A percentile compares a stretch with the other conserved stretches of the same genome.
Conservation (phyloP, 176 grass and related monocot genomes). For the Alopecurus myosuroides region DNA sequence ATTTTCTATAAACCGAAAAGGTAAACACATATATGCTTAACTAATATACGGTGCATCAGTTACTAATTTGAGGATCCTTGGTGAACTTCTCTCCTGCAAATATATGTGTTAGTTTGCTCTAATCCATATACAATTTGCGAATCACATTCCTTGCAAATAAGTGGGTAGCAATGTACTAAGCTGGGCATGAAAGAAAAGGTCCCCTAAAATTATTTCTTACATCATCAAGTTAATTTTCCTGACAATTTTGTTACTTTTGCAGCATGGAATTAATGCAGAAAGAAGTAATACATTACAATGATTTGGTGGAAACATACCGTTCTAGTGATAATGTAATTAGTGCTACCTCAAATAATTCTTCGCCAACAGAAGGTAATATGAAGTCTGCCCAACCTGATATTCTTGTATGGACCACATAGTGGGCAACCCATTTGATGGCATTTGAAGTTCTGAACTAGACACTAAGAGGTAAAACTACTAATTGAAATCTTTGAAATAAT, state of each 20-base stretch:
- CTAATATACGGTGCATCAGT: neutral
- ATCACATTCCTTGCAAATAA: constrained; percentile 3
- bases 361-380: constrained; percentile 31
- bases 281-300: constrained; percentile 93
- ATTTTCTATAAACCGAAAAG: constrained; percentile 82
- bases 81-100: constrained; percentile 1
- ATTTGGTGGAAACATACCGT: constrained; percentile 61
- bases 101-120: neutral
- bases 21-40: constrained; percentile 16
- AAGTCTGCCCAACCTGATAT: constrained; percentile 5
- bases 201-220: neutral
- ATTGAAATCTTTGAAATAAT: neutral
- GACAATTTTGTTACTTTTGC: constrained; percentile 33
- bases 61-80: neutral
- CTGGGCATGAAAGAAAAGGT: neutral
- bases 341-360: constrained; percentile 29
- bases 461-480: neutral
- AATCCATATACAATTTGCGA: neutral
- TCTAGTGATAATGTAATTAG: constrained; percentile 34
- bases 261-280: constrained; percentile 72
- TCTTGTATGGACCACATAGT: constrained; percentile 6
- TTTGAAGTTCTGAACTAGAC: constrained; percentile 7
- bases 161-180: neutral
- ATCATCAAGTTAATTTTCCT: neutral
- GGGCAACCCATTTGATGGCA: neutral